Evolutionary conservation across 2,329 filamentous ascomycete genomes (phyloP), one percentile per base, ranked within the genome.

Genomic region (Fusarium avenaceum): DNA sequence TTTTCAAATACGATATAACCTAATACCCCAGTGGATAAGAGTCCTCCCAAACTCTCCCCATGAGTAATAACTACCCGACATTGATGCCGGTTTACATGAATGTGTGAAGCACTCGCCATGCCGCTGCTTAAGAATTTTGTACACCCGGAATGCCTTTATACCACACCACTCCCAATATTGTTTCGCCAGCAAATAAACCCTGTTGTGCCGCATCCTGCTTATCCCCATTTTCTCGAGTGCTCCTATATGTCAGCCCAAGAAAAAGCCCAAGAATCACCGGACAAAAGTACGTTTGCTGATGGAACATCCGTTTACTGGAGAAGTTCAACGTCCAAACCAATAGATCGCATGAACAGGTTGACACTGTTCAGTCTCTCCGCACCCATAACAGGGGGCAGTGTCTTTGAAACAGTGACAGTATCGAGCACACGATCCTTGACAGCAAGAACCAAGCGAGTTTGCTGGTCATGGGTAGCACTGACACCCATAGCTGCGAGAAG

Each of bases 381-480:
- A 14, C 92, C 90, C 89, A 98, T 93, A 58, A 96, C 92, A 17
- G 90, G 86, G 19, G 96, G 95, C 33, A 99, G 84, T 2, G 93
- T 95, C 85, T 97, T 97, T 74, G 93, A 91, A 52, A 97, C 88
- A 30, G 87, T 84, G 13, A 99, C 93, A 0, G 96, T 98, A 77
- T 97, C 94, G 88, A 98, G 96, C 61, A 99, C 96, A 54, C 95
- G 91, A 75, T 99, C 96, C 87, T 98, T 99, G 72, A 99, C 96
- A 40, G 94, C 94, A 74, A 97, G 87, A 11, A 99, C 96, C 57
- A 99, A 85, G 59, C 94, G 88, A 78, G 97, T 95, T 80, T 99
- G 96, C 80, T 99, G 96, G 71, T 97, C 94, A 15, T 94, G 93
- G 76, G 89, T 94, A 33, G 96, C 95, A 51, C 93, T 94, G 69